Percentiles rank a stretch among this genome's conserved stretches.
phyloP scores from a whole-genome alignment of 75 land plant species.

The Selaginella moellendorffii region DNA sequence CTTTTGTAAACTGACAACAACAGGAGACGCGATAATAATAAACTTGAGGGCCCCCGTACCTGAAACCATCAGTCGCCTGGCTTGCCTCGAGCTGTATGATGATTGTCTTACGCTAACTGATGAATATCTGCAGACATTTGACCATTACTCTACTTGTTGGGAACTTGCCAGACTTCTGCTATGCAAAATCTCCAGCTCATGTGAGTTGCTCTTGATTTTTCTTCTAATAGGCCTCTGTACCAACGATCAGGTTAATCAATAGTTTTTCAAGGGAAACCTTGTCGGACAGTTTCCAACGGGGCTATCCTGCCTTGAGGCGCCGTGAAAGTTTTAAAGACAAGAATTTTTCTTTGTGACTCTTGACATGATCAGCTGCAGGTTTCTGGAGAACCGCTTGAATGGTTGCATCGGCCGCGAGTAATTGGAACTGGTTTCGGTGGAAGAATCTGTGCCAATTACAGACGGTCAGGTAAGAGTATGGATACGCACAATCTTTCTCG shows the following conservation, averaged over 20 bases:
- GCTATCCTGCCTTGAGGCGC: neutral
- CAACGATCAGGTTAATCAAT: neutral
- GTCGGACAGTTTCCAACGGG: neutral
- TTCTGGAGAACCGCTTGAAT: neutral
- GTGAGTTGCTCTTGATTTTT: neutral
- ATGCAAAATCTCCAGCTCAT: neutral
- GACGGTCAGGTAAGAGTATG: too few relatives aligned
- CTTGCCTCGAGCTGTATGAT: neutral
- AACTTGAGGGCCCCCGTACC: neutral
- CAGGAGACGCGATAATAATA: slow-evolving; percentile 10
- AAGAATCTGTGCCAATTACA: too few relatives aligned
- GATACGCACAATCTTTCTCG: too few relatives aligned
- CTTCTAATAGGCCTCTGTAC: neutral
- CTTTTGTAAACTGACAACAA: neutral
- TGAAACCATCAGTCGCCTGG: neutral
- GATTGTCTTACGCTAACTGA: neutral
- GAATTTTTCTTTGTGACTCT: neutral
- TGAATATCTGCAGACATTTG: slow-evolving; percentile 10
- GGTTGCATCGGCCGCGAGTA: neutral
- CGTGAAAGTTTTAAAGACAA: slow-evolving; percentile 5
- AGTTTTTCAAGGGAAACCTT: neutral
- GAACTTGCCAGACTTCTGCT: neutral
- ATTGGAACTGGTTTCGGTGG: neutral
- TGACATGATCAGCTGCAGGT: neutral
- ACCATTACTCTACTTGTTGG: slow-evolving; percentile 10